These are phyloP conservation scores for Oryza glumipatula DNA, from an alignment of 176 grass and related monocot genomes.

Conservation along the genomic window DNA sequence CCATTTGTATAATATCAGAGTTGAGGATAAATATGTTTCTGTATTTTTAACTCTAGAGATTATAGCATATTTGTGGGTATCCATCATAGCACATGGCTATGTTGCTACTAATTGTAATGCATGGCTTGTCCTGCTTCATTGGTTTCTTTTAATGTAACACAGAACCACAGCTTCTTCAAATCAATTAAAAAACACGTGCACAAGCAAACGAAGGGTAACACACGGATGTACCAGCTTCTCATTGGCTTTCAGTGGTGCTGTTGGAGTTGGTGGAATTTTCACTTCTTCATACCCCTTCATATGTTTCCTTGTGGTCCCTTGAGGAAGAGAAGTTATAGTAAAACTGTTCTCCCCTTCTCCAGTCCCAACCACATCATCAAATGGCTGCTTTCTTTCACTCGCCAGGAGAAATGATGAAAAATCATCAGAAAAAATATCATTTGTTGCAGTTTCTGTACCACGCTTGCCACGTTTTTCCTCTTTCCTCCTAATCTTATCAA, in stretches of 20 bases:
- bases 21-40: not conserved
- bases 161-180: not conserved
- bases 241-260: slow-evolving; percentile 68
- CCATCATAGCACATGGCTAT: not conserved
- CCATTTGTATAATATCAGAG: not conserved
- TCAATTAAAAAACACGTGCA: not conserved
- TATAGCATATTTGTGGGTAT: too few species aligned
- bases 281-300: slow-evolving; percentile 95
- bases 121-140: slow-evolving; percentile 19
- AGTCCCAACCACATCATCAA: slow-evolving; percentile 84
- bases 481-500: slow-evolving; percentile 92
- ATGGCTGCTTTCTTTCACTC: slow-evolving; percentile 86
- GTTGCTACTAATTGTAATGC: slow-evolving; percentile 12
- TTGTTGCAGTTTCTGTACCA: slow-evolving; percentile 57
- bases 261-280: slow-evolving; percentile 86
- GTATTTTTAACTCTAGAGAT: too few species aligned
- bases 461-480: slow-evolving; percentile 85
- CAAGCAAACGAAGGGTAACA: slow-evolving; percentile 32
- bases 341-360: slow-evolving; percentile 62
- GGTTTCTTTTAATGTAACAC: slow-evolving; percentile 23
- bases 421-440: slow-evolving; percentile 67
- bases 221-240: slow-evolving; percentile 78
- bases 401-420: slow-evolving; percentile 82
- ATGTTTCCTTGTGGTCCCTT: slow-evolving; percentile 83
- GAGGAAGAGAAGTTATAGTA: slow-evolving; percentile 78